These are phyloP conservation scores for Delonix regia DNA, from an alignment of 306 rosid species.

Conservation along the genomic window DNA sequence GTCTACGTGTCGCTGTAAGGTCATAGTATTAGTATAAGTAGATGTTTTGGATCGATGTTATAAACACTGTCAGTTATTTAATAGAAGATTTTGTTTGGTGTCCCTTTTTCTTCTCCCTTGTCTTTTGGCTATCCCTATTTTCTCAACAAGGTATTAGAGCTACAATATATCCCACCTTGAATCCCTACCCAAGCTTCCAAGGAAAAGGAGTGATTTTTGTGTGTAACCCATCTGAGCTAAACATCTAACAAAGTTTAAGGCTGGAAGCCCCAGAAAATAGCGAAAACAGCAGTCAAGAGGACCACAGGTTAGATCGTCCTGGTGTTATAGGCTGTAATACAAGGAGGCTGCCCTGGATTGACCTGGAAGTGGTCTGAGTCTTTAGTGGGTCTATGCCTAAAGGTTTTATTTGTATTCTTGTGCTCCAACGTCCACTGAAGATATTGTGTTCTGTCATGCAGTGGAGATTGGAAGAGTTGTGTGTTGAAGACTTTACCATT, in stretches of 20 bases:
- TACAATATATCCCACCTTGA: not conserved
- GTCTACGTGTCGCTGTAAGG: not conserved
- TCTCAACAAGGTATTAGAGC: not conserved
- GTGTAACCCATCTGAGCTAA: not conserved
- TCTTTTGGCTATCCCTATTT: not conserved
- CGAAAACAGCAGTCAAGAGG: not conserved
- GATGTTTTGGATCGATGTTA: no score
- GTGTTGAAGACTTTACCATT: no score
- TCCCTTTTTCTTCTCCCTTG: not conserved
- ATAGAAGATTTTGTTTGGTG: no score
- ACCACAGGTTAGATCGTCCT: not conserved
- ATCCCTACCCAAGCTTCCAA: not conserved
- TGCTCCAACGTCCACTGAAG: no score
- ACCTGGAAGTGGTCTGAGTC: not conserved
- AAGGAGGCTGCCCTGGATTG: not conserved
- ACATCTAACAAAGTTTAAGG: no score
- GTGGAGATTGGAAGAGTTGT: no score
- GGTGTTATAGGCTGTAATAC: not conserved
- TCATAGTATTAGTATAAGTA: not conserved
- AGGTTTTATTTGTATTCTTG: no score
- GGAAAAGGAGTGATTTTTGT: not conserved
- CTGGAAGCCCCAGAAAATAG: no score
- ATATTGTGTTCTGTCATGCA: no score
- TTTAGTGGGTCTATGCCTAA: not conserved
- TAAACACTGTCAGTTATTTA: not conserved